phyloP scores from a whole-genome alignment of 179 eudicot species.

The Camellia oleifera region DNA sequence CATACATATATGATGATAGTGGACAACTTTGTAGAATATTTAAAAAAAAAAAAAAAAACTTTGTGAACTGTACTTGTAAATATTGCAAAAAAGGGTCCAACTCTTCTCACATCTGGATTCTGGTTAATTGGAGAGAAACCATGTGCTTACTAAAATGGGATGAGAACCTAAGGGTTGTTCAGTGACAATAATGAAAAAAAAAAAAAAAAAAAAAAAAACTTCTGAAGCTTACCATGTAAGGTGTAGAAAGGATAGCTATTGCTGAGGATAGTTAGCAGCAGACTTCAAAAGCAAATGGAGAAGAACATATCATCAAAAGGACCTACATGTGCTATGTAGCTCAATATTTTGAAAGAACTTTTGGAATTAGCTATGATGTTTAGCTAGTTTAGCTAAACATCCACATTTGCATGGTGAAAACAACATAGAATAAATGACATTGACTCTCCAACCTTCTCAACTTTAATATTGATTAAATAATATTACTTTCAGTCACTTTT shows the following conservation, averaged over 20 bases:
- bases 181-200: too few species aligned
- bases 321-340: neutral
- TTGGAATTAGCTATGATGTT: neutral
- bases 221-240: neutral
- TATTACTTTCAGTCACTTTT: neutral
- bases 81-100: neutral
- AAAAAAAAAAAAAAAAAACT: neutral
- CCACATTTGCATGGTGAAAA: neutral
- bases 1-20: neutral
- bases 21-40: neutral
- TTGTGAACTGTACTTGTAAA: neutral
- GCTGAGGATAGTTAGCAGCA: neutral
- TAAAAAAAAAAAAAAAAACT: neutral
- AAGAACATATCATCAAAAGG: neutral
- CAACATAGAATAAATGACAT: neutral
- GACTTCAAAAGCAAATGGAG: neutral
- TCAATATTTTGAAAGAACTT: neutral
- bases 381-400: neutral
- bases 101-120: too few species aligned
- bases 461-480: neutral
- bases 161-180: too few species aligned
- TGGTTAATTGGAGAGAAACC: too few species aligned
- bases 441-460: neutral
- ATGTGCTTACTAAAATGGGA: too few species aligned
- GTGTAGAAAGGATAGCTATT: neutral